Evolutionary conservation across 805 yeast genomes (phyloP), one percentile per base, ranked within the genome.

Genomic region (Alloascoidea africana): DNA sequence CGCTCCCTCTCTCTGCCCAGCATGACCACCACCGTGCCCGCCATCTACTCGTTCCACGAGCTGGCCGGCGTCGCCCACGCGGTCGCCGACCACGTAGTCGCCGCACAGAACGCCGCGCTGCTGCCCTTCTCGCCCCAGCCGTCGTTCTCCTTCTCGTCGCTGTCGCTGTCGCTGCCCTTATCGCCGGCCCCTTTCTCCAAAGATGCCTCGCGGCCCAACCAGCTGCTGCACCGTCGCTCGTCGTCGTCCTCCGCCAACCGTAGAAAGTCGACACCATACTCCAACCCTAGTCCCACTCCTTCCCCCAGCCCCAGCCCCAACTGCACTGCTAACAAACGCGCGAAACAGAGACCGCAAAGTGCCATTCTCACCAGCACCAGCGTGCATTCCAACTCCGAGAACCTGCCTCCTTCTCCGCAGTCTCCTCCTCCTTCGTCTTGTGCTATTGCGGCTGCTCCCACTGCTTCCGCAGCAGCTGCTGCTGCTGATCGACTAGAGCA

Each of bases 21-120:
- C n/a, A 85, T 85, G 95, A 84, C 95, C 2, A 83, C 95, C 3
- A 82, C 94, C 4, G 94, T 86, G 16, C 97, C 98, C 14, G 75
- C 85, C 43, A 79, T 89, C 38, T 87, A 84, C 66, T 83, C 96
- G 37, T 89, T 91, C 55, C 91, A 86, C 34, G 94, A 82, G 56
- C 78, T 84, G 51, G 65, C 75, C 18, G 91, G 83, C 14, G 96
- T 89, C 19, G 96, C 97, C 2, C 94, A 82, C 39, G 97, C 97
- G 16, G 94, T 89, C 18, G 96, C 96, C 1, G 96, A 91, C 58
- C 94, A 87, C 56, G 79, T 89, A 36, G 74, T 86, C 27, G 73
- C 82, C 18, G 93, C 94, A 8, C 97, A 91, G 59, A 83, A 87
- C 51, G 58, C 68, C 43, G 71, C 86, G 5, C 59, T 81, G 33